Conservation (phyloP, 768 basidiomycete genomes). For the Thelephora aurantiotincta region DNA sequence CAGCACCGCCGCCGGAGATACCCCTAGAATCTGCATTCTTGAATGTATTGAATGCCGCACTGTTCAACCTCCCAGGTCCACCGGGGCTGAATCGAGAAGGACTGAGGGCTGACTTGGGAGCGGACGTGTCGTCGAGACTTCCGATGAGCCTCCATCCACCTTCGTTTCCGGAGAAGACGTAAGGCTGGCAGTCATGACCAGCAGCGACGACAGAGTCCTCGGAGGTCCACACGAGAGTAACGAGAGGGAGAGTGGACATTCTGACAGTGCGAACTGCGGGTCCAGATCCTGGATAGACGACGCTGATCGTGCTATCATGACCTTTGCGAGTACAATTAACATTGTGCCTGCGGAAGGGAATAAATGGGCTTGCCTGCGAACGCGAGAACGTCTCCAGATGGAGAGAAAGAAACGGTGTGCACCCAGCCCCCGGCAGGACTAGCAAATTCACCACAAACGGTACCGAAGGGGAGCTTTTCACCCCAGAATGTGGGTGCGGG, state of each 20-base stretch:
- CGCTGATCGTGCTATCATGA: conserved; percentile 86
- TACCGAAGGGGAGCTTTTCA: conserved; percentile 96
- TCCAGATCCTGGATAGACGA: conserved; percentile 74
- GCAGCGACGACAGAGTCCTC: conserved; percentile 80
- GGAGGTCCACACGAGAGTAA: conserved; percentile 76
- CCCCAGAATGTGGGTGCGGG: conserved; percentile 90
- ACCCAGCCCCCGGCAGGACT: conserved; percentile 95
- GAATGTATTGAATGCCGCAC: conserved; percentile 91
- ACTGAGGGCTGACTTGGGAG: conserved; percentile 25
- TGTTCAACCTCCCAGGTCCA: conserved; percentile 54
- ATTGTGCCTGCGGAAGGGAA: not conserved
- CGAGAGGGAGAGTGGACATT: conserved; percentile 64
- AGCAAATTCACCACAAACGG: conserved; percentile 86
- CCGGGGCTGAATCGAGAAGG: conserved; percentile 6
- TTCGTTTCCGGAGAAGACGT: conserved; percentile 66
- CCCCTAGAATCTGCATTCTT: conserved; percentile 81
- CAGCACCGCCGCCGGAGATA: conserved; percentile 16
- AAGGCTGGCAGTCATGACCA: conserved; percentile 95
- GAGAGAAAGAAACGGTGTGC: conserved; percentile 90
- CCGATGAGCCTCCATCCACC: conserved; percentile 69
- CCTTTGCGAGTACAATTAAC: conserved; percentile 30
- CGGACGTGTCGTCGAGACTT: conserved; percentile 72
- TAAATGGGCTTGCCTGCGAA: conserved; percentile 65
- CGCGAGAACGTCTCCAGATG: conserved; percentile 86
- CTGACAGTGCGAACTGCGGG: conserved; percentile 63